Base-by-base conservation (phyloP, 768 basidiomycete species). In the Boletus huronensis region DNA sequence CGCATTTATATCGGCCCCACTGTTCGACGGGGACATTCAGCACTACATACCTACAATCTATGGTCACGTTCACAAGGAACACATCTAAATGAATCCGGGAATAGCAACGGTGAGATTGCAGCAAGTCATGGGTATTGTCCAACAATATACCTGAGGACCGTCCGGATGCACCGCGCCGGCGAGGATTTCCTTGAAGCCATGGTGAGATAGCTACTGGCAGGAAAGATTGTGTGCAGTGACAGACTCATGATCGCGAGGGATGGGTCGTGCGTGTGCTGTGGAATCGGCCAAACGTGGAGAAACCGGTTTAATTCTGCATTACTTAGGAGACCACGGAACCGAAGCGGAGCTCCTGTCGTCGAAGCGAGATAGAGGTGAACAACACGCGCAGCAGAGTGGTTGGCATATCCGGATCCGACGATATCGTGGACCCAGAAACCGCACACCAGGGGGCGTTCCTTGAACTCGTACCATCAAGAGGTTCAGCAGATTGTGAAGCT, bases 181-280 rank as follows among this genome's bases (percentile, higher is more conserved):
- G 9, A 25, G 23, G 13, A 6, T 11, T 35, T 49, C 46, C 32
- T 26, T 19, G 32, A 34, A 19, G 23, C 14, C 31, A 11, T 4
- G 25, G 26, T 50, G 23, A 23, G 17, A 14, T 49, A 70, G 48
- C 70, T 85, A 19, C 76, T 80, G 25, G 60, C 72, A 21, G 73
- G 76, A 62, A 87, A 87, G 65, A 71, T 87, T 38, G 82, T 88
- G 16, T 82, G 81, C 54, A 2, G 83, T 90, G 59, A 90, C 88
- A 16, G 87, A 87, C 17, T 77, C 83, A 1, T 32, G 31, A n/a
- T 85, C 84, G 7, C 75, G 84, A 54, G 88, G 87, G 21, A 90
- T 90, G 54, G 87, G 88, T 13, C 29, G 49, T 76, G 83, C 57
- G 84, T 82, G 14, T 16, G 29, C 28, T 85, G 29, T 87, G 17